Conservation (phyloP, 495 filamentous ascomycete species). For the Rhypophila decipiens region DNA sequence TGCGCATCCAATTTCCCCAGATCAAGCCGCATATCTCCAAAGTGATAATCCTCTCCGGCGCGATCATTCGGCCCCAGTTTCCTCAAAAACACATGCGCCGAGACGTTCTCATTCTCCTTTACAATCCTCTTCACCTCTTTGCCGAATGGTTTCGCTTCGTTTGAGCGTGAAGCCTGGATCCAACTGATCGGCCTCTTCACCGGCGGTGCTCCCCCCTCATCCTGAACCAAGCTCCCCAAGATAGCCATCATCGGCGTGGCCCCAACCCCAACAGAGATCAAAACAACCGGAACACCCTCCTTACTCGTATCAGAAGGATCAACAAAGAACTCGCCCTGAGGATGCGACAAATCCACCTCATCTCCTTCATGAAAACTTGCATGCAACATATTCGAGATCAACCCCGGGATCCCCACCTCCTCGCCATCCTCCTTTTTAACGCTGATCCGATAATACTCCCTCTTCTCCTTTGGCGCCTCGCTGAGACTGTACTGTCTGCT, state of each 20-base stretch:
- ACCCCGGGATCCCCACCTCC: conserved; percentile 43
- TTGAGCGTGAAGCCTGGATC: conserved; percentile 55
- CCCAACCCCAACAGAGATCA: conserved; percentile 65
- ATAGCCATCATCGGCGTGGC: conserved; percentile 62
- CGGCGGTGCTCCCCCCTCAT: conserved; percentile 12
- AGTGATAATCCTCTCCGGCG: conserved; percentile 49
- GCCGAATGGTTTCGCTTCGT: conserved; percentile 46
- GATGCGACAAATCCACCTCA: conserved; percentile 58
- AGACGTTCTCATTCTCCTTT: conserved; percentile 35
- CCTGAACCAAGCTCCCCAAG: conserved; percentile 42
- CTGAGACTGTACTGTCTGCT: conserved; percentile 67
- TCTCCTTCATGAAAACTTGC: conserved; percentile 53
- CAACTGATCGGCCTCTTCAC: conserved; percentile 52
- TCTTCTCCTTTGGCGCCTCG: conserved; percentile 42
- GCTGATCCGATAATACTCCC: conserved; percentile 60
- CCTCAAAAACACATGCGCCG: conserved; percentile 36
- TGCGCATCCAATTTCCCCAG: conserved; percentile 44
- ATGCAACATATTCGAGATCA: conserved; percentile 66
- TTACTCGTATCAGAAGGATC: conserved; percentile 29
- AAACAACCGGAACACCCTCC: conserved; percentile 48
- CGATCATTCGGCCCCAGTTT: conserved; percentile 36
- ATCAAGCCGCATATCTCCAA: conserved; percentile 45
- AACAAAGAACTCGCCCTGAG: conserved; percentile 63
- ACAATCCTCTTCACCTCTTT: conserved; percentile 44
- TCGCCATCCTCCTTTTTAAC: conserved; percentile 58